Evolutionary conservation across 805 yeast genomes (phyloP), one percentile per base, ranked within the genome.

Genomic region (Barnettozyma californica): DNA sequence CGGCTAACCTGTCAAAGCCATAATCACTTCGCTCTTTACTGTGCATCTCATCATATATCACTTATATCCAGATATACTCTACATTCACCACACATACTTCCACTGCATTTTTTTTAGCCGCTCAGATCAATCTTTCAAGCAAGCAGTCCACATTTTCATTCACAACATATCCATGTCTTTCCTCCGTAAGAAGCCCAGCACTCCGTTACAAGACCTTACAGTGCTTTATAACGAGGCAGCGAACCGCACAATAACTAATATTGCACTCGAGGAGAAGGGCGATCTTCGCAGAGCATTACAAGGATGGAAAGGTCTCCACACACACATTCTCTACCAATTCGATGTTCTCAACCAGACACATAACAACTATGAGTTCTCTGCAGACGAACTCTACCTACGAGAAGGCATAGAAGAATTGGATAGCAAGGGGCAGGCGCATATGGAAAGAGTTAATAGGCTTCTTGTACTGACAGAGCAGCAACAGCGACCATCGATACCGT

Each of bases 281-380:
- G 71, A 75, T 19, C 63, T 72, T 41, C 76, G 71, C 44, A 78
- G 75, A 16, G 85, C 90, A 2, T 65, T 83, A 19, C 78, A 76
- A 50, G 91, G 91, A 2, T 84, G 92, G 91, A 84, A 81, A 54
- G 70, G 81, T 2, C 65, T 86, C n/a, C 87, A 82, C 53, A 80
- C 86, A 2, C 75, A 77, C 43, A 71, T 82, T 2, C 70, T 79
- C 43, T 77, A 70, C 59, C 78, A 78, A 55, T 65, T 83, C 39
- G 87, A 82, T 19, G 51, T 62, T 46, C 55, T 84, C 55, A 74
- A 83, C 59, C 67, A 76, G 46, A 63, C 64, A 51, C 62, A 61
- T 59, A 60, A 60, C 27, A 51, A 65, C 55, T 51, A 57, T 46
- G 48, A 51, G 45, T 77, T 57, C 48, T 58, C 76, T 0, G 71